These are phyloP conservation scores for Syncephalastrum racemosum DNA, from an alignment of 371 early-diverging fungal species.

Conservation along the genomic window DNA sequence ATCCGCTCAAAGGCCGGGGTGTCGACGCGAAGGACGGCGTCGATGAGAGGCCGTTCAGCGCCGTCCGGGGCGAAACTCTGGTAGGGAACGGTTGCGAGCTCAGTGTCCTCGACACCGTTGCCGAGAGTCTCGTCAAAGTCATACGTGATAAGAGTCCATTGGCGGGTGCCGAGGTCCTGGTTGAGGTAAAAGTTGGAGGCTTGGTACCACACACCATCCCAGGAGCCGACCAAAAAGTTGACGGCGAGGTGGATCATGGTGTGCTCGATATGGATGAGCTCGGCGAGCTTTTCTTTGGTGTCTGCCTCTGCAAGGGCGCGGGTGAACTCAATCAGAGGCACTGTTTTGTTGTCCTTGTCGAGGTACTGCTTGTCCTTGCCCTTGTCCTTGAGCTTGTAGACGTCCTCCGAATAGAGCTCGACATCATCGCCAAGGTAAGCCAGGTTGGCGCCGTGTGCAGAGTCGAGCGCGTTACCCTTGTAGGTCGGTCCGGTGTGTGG, in stretches of 20 bases:
- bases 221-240: constrained; percentile 47
- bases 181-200: constrained; percentile 52
- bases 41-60: constrained; percentile 34
- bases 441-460: constrained; percentile 31
- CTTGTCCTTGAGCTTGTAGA: constrained; percentile 42
- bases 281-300: constrained; percentile 34
- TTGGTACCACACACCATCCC: constrained; percentile 51
- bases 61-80: constrained; percentile 29
- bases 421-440: constrained; percentile 42
- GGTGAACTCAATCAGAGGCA: constrained; percentile 28
- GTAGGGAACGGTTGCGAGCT: constrained; percentile 33
- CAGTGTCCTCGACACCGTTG: constrained; percentile 31
- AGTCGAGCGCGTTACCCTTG: constrained; percentile 40
- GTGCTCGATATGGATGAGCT: constrained; percentile 17
- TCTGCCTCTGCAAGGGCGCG: constrained; percentile 29
- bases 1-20: constrained; percentile 38
- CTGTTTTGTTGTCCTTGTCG: constrained; percentile 23
- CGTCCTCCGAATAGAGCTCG: constrained; percentile 30
- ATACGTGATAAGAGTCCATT: constrained; percentile 52
- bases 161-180: constrained; percentile 32
- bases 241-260: constrained; percentile 47
- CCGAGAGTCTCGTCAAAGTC: constrained; percentile 60
- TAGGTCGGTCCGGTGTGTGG: constrained; percentile 36
- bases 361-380: constrained; percentile 26
- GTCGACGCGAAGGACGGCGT: constrained; percentile 38